phyloP scores from a whole-genome alignment of 163 green algal genomes.

The Chlamydomonas reinhardtii region DNA sequence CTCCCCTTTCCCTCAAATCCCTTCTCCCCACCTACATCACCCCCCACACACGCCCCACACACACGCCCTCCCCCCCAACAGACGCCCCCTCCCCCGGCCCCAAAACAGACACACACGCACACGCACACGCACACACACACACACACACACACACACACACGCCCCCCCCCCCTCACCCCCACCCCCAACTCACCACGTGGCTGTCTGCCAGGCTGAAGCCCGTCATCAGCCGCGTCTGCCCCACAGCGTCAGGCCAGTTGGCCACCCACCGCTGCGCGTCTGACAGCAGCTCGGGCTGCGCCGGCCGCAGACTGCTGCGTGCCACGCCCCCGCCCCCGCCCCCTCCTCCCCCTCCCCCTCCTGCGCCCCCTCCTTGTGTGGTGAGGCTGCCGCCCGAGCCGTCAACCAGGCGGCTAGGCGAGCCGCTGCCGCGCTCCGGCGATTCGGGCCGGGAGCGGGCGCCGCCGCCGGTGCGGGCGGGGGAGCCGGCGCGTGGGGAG shows the following conservation, averaged over 20 bases:
- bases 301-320: conserved; percentile 57
- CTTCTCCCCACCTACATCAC: too few relatives aligned
- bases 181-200: conserved; percentile 50
- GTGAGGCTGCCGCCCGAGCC: too few relatives aligned
- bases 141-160: too few relatives aligned
- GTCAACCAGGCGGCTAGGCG: not conserved
- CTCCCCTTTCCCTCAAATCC: too few relatives aligned
- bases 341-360: not conserved
- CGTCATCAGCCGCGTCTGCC: conserved; percentile 66
- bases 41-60: too few relatives aligned
- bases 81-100: too few relatives aligned
- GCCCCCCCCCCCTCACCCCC: not conserved
- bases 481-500: not conserved
- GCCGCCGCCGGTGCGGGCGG: not conserved
- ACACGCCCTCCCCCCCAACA: too few relatives aligned
- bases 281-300: conserved; percentile 59
- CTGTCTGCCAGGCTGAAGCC: conserved; percentile 63
- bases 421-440: not conserved
- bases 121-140: too few relatives aligned
- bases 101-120: too few relatives aligned
- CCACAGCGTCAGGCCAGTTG: conserved; percentile 74
- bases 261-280: conserved; percentile 73
- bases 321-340: not conserved
- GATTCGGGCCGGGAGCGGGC: not conserved
- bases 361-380: too few relatives aligned